Evolutionary conservation across 495 filamentous ascomycete species (phyloP).

Genomic region (Aspergillus sclerotioniger): DNA sequence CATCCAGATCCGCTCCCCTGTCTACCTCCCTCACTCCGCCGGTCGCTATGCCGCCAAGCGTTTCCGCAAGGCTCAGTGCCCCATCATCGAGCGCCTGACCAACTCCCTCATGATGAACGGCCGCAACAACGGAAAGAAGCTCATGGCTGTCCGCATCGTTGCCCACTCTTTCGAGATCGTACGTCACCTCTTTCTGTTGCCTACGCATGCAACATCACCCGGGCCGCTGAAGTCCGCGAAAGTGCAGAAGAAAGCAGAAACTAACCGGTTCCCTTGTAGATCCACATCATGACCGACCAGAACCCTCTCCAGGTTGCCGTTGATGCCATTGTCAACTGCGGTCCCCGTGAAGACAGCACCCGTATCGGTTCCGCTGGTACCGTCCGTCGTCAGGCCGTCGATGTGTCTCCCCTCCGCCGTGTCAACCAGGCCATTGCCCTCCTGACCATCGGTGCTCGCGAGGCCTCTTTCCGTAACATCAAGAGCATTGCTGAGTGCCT

Average conservation of each 20-base stretch:
- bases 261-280: constrained; percentile 49
- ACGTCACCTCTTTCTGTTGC: constrained; percentile 40
- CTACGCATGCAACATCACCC: not conserved
- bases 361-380: constrained; percentile 99
- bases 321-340: constrained; percentile 99
- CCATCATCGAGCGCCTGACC: constrained; percentile 99
- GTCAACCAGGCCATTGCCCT: constrained; percentile 99
- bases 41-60: constrained; percentile 98
- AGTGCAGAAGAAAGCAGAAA: constrained; percentile 6
- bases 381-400: constrained; percentile 98
- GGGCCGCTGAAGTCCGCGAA: constrained; percentile 1
- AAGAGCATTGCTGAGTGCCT: constrained; percentile 98
- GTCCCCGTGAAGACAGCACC: constrained; percentile 98
- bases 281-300: constrained; percentile 99
- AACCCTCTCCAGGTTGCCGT: constrained; percentile 99
- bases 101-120: constrained; percentile 99
- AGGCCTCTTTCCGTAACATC: constrained; percentile 97
- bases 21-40: constrained; percentile 98
- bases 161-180: constrained; percentile 99
- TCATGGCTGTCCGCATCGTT: constrained; percentile 99
- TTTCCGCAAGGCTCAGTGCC: constrained; percentile 99
- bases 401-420: constrained; percentile 97
- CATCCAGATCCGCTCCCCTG: constrained; percentile 97
- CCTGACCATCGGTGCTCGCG: constrained; percentile 94
- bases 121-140: constrained; percentile 99